Percentiles rank a stretch among this genome's conserved stretches.
Evolutionary conservation across 2,329 filamentous ascomycete genomes (phyloP).

Genomic region (Microdochium trichocladiopsis): DNA sequence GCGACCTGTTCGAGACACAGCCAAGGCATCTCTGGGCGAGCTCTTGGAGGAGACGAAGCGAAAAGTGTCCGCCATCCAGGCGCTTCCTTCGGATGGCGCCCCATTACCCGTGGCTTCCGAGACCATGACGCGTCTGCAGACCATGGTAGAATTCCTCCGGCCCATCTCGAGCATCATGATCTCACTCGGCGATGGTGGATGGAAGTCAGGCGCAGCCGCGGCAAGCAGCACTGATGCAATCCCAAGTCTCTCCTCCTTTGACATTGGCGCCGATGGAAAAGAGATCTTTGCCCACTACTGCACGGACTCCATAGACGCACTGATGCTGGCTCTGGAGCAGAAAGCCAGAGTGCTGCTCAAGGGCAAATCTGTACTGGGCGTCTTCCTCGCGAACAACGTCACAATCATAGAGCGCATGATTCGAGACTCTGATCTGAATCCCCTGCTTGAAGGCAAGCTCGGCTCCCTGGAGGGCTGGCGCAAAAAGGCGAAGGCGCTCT

Average conservation of each 20-base stretch:
- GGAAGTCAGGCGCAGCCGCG: constrained; percentile 52
- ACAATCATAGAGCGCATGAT: constrained; percentile 81
- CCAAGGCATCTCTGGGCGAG: constrained; percentile 76
- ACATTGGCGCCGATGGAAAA: constrained; percentile 81
- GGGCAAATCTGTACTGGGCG: constrained; percentile 70
- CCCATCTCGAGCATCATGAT: constrained; percentile 87
- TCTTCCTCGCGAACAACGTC: constrained; percentile 87
- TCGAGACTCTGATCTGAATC: constrained; percentile 68
- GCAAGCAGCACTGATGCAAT: constrained; percentile 54
- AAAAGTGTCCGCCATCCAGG: constrained; percentile 56
- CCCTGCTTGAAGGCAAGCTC: constrained; percentile 61
- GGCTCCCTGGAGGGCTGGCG: constrained; percentile 72
- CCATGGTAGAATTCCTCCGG: constrained; percentile 78
- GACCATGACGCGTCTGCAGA: constrained; percentile 78
- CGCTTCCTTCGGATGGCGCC: constrained; percentile 71
- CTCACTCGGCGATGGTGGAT: constrained; percentile 87
- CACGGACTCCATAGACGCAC: constrained; percentile 76
- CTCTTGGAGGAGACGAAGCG: constrained; percentile 77
- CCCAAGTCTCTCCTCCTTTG: constrained; percentile 70
- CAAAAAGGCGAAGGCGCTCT: constrained; percentile 76
- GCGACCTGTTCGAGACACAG: constrained; percentile 86
- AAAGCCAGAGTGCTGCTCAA: constrained; percentile 69
- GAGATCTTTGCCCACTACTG: constrained; percentile 88
- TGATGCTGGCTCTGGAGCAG: constrained; percentile 68
- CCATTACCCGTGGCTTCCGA: constrained; percentile 73